Evolutionary conservation across 352 stramenopile species (phyloP).

Genomic region (Pythium dissotocum): DNA sequence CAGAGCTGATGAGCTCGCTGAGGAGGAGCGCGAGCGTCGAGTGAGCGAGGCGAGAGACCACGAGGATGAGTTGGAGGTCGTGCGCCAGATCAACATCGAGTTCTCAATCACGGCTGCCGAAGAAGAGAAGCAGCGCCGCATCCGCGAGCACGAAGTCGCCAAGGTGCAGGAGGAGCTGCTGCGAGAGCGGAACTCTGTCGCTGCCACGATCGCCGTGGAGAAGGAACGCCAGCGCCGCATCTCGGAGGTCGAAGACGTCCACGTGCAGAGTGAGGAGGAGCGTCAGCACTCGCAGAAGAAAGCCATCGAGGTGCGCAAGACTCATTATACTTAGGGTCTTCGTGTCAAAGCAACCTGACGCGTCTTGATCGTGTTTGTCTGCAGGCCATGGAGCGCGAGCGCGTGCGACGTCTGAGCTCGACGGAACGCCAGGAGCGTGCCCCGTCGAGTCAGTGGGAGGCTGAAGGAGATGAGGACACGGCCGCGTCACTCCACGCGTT

Average conservation of each 20-base stretch:
- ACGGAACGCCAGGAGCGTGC: slow-evolving; percentile 45
- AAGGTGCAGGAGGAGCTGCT: slow-evolving; percentile 65
- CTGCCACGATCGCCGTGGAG: slow-evolving; percentile 44
- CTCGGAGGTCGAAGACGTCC: slow-evolving; percentile 33
- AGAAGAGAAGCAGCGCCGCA: slow-evolving; percentile 60
- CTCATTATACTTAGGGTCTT: not conserved
- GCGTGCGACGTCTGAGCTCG: slow-evolving; percentile 52
- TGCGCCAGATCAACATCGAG: slow-evolving; percentile 78
- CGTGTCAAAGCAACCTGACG: not conserved
- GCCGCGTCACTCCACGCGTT: slow-evolving; percentile 20
- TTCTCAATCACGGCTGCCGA: slow-evolving; percentile 58
- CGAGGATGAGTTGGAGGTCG: slow-evolving; percentile 61
- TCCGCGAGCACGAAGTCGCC: slow-evolving; percentile 64
- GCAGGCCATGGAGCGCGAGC: slow-evolving; percentile 57
- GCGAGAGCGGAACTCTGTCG: slow-evolving; percentile 43
- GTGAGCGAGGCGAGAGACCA: slow-evolving; percentile 50
- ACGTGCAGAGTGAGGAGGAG: slow-evolving; percentile 30
- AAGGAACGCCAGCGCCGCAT: slow-evolving; percentile 52
- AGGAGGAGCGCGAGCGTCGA: slow-evolving; percentile 58
- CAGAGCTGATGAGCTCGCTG: slow-evolving; percentile 52
- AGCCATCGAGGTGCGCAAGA: slow-evolving; percentile 31
- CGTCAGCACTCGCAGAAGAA: slow-evolving; percentile 35
- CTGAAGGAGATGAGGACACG: not conserved
- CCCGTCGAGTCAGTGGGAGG: slow-evolving; percentile 9
- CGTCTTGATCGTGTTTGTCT: not conserved